A percentile compares a stretch with the other conserved stretches of the same genome.
Evolutionary conservation across 176 grass and related monocot species (phyloP).

Genomic region (Musa beccarii): DNA sequence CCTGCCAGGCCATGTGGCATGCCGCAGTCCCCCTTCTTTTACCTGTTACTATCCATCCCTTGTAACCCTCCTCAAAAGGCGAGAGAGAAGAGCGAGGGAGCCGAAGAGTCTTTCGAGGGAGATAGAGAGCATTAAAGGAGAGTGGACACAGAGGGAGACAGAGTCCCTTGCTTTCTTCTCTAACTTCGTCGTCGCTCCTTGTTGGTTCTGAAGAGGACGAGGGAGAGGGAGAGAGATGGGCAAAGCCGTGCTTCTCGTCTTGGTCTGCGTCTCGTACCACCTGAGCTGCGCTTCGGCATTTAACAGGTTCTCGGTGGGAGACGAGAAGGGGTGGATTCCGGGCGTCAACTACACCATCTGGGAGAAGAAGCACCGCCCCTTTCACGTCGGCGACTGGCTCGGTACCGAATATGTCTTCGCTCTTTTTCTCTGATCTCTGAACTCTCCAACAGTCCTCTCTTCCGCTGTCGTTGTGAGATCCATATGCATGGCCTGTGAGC

Average conservation of each 20-base stretch:
- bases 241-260: neutral
- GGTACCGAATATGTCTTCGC: constrained; percentile 26
- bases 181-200: neutral
- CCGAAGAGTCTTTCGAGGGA: neutral
- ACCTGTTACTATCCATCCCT: neutral
- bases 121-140: no score
- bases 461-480: no score
- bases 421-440: constrained; percentile 3
- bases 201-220: neutral
- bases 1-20: constrained; percentile 4
- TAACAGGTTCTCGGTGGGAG: constrained; percentile 65
- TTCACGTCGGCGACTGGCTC: constrained; percentile 93
- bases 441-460: neutral
- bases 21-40: neutral
- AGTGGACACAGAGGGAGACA: no score
- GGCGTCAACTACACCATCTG: constrained; percentile 80
- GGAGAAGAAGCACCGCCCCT: constrained; percentile 60
- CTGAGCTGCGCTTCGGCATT: constrained; percentile 24
- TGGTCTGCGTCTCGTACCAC: constrained; percentile 20
- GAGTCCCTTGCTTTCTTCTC: neutral
- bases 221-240: neutral
- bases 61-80: neutral
- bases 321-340: constrained; percentile 80
- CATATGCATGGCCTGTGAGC: neutral
- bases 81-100: neutral